Conservation (phyloP, 108 stramenopile genomes). For the Mediolabrus comicus region DNA sequence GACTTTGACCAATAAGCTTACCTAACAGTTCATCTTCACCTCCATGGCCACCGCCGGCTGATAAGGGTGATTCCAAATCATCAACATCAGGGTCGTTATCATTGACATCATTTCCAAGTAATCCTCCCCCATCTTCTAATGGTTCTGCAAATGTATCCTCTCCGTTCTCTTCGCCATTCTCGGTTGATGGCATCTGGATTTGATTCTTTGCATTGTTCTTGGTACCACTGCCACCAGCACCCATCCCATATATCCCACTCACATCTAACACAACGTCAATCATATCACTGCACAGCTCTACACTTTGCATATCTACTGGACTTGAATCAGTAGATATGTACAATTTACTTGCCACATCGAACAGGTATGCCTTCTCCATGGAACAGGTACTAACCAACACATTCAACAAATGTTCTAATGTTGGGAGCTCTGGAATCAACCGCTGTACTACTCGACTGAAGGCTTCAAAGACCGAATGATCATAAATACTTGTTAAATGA, state of each 20-base stretch:
- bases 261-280: conserved; percentile 99
- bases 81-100: conserved; percentile 7
- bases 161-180: conserved; percentile 21
- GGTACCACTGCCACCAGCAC: conserved; percentile 27
- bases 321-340: conserved; percentile 97
- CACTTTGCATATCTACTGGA: conserved; percentile 95
- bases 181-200: conserved; percentile 3
- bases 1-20: conserved; percentile 67
- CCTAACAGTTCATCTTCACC: conserved; percentile 69
- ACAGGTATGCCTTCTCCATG: conserved; percentile 98
- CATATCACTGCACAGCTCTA: conserved; percentile 98
- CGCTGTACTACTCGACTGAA: conserved; percentile 89
- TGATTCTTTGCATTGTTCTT: conserved; percentile 2
- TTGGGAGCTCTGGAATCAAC: conserved; percentile 92
- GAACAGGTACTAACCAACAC: conserved; percentile 90
- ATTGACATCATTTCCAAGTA: conserved; percentile 24
- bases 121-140: not conserved
- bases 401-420: conserved; percentile 93
- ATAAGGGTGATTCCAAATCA: conserved; percentile 2
- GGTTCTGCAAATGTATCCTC: conserved; percentile 8
- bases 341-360: conserved; percentile 96
- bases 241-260: conserved; percentile 96
- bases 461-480: conserved; percentile 98
- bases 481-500: conserved; percentile 94
- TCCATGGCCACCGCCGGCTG: not conserved